Evolutionary conservation across 306 rosid species (phyloP).

Genomic region (Trifolium repens): DNA sequence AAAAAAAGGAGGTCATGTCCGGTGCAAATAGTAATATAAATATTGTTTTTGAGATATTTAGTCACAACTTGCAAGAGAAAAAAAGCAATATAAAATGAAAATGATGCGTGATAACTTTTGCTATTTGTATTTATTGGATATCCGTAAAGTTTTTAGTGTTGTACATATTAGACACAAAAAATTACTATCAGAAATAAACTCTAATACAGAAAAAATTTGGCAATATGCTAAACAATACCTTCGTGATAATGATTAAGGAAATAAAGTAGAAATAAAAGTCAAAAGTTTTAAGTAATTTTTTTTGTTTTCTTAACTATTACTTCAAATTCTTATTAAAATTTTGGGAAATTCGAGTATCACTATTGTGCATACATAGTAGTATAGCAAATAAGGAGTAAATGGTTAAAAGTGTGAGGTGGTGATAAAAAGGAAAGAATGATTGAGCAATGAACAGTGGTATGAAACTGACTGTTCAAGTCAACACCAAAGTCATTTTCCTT

Average conservation of each 20-base stretch:
- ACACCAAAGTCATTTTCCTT: constrained; percentile 56
- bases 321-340: too few species aligned
- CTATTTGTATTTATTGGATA: neutral
- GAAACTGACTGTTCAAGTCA: constrained; percentile 64
- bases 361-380: neutral
- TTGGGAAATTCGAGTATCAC: constrained; percentile 39
- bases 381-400: constrained; percentile 30
- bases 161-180: neutral
- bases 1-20: constrained; percentile 16
- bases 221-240: neutral
- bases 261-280: too few species aligned
- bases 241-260: too few species aligned
- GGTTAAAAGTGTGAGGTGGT: constrained; percentile 29
- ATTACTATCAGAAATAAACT: neutral
- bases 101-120: too few species aligned
- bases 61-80: neutral
- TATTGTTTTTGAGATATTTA: neutral
- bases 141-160: neutral
- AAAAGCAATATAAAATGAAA: too few species aligned
- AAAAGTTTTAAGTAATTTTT: too few species aligned
- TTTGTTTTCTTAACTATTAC: too few species aligned
- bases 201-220: neutral
- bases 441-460: constrained; percentile 46
- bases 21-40: too few species aligned
- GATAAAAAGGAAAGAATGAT: constrained; percentile 39